Evolutionary conservation across 352 stramenopile species (phyloP), one percentile per base, ranked within the genome.

Genomic region (Phytophthora rubi): DNA sequence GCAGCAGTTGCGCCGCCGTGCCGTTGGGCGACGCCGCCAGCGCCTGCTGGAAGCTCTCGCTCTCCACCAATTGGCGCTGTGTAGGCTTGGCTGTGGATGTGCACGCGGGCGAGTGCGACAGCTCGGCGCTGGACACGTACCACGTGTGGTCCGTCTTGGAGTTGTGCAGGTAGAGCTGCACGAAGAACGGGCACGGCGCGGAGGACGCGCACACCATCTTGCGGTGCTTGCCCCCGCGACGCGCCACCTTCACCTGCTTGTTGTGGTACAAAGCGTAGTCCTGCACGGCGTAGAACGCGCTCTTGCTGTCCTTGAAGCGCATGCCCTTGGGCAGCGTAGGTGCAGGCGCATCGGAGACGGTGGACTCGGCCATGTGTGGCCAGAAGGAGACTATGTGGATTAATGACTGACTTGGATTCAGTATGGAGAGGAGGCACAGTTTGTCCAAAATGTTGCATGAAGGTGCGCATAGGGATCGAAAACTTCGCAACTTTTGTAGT

Each of bases 141-240:
- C 83, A 91, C 3, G 72, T 77, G 42, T 75, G 63, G 67, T 88
- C 73, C 12, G 71, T 73, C 66, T 82, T 81, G 65, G 79, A 85
- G 60, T 85, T 84, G 54, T 84, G 81, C 64, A 84, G 70, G 62
- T 89, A 89, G 23, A 89, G 69, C 58, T 89, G 81, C 68, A 91
- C 83, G 72, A 86, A 88, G 73, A 91, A 91, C 30, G 80, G 72
- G 30, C 83, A 91, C 5, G 65, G 42, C 13, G 60, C 45, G n/a
- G 66, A 62, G 15, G 76, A 77, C 13, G 72, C 53, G 67, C 83
- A 91, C 6, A 88, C 62, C 64, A 91, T 61, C 26, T 71, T 73
- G n/a, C 81, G 79, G 74, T 89, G 81, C 42, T 88, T 89, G 49
- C 83, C 83, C n/a, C 83, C 83, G 39, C 82, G 82, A 9, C 72